phyloP scores from a whole-genome alignment of 2,329 filamentous ascomycete species.

The Monascus ruber region DNA sequence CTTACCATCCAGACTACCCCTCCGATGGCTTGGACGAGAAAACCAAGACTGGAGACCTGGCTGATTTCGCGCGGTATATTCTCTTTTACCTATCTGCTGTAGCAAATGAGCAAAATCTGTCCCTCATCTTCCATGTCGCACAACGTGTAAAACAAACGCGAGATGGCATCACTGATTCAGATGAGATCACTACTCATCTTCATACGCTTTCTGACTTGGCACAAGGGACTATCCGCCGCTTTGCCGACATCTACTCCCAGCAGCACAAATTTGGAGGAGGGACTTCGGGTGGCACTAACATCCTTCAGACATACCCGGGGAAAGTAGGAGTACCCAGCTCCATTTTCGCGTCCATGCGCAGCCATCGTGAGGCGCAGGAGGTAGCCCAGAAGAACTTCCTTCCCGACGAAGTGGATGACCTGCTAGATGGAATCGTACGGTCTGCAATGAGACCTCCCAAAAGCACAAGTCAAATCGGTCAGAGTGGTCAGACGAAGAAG shows the following conservation, averaged over 20 bases:
- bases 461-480: conserved; percentile 18
- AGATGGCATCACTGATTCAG: conserved; percentile 58
- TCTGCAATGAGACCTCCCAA: conserved; percentile 51
- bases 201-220: conserved; percentile 83
- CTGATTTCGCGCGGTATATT: conserved; percentile 79
- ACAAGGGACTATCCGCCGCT: conserved; percentile 69
- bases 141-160: conserved; percentile 84
- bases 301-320: conserved; percentile 68
- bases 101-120: conserved; percentile 75
- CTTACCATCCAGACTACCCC: conserved; percentile 83
- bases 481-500: conserved; percentile 23
- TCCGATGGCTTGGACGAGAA: conserved; percentile 23
- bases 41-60: conserved; percentile 48
- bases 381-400: conserved; percentile 81
- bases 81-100: conserved; percentile 77
- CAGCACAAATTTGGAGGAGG: conserved; percentile 33
- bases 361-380: conserved; percentile 66
- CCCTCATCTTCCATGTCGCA: conserved; percentile 80
- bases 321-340: conserved; percentile 72
- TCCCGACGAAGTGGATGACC: conserved; percentile 62
- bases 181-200: conserved; percentile 40
- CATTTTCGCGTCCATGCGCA: conserved; percentile 64
- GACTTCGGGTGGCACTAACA: conserved; percentile 30
- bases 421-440: conserved; percentile 66
- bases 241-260: conserved; percentile 78